These are phyloP conservation scores for Acer campestre DNA, from an alignment of 345 rosid species.

Conservation along the genomic window DNA sequence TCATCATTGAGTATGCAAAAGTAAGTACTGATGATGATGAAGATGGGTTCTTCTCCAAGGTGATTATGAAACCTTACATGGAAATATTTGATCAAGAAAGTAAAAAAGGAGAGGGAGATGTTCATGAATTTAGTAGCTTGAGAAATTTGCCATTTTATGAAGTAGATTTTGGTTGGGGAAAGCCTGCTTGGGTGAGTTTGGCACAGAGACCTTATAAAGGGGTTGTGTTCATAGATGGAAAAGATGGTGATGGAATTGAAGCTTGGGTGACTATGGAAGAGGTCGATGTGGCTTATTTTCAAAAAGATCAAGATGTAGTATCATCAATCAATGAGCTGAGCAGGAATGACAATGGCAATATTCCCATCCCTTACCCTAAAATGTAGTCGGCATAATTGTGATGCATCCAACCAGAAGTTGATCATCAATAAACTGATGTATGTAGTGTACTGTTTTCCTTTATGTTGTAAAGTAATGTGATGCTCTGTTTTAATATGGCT, in stretches of 20 bases:
- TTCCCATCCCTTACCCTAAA: no score
- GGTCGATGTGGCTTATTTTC: background rate
- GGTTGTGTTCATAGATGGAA: background rate
- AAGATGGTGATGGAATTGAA: background rate
- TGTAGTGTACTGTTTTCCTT: no score
- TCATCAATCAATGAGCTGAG: no score
- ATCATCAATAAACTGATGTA: no score
- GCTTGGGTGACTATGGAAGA: background rate
- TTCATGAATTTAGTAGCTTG: background rate
- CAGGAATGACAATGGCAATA: no score
- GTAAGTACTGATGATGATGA: background rate
- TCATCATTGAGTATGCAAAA: background rate
- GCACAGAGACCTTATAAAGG: background rate
- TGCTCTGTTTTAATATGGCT: no score
- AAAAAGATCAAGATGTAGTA: background rate
- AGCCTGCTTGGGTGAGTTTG: background rate
- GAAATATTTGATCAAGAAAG: background rate
- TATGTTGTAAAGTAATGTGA: no score
- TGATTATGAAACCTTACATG: background rate
- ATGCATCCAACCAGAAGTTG: no score
- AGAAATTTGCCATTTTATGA: background rate
- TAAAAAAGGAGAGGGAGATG: background rate
- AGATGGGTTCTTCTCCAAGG: background rate
- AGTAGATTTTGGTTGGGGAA: background rate
- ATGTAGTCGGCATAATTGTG: no score